These are phyloP conservation scores for Mycosphaerella arachidis DNA, from an alignment of 2,329 filamentous ascomycete genomes.

Conservation along the genomic window DNA sequence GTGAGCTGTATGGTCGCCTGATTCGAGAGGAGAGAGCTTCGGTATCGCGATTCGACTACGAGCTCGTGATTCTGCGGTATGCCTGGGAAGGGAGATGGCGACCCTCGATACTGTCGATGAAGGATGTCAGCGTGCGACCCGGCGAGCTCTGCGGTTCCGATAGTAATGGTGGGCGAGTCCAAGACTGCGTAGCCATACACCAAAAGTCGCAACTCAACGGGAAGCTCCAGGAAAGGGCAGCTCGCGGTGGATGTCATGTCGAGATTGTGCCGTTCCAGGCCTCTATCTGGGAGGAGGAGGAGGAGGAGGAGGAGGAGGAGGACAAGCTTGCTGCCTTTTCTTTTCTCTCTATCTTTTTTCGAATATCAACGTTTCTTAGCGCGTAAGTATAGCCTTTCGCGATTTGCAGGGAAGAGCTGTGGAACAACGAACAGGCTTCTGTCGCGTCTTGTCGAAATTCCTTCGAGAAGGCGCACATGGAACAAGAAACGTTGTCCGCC, in stretches of 20 bases:
- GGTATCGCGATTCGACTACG: slow-evolving; percentile 33
- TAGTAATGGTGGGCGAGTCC: slow-evolving; percentile 35
- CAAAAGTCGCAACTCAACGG: slow-evolving; percentile 39
- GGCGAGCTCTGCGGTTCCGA: slow-evolving; percentile 36
- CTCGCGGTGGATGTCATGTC: background rate
- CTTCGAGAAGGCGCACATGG: too few relatives aligned
- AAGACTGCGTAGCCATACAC: slow-evolving; percentile 40
- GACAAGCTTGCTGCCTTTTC: too few relatives aligned
- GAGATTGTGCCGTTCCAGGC: background rate
- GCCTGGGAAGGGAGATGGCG: slow-evolving; percentile 30
- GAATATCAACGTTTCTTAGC: too few relatives aligned
- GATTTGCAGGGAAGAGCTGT: too few relatives aligned
- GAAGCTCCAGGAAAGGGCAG: slow-evolving; percentile 31
- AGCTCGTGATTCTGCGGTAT: slow-evolving; percentile 37
- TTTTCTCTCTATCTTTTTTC: too few relatives aligned
- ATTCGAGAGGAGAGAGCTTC: slow-evolving; percentile 32
- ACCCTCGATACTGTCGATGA: slow-evolving; percentile 25
- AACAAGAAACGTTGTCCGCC: too few relatives aligned
- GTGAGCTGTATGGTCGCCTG: slow-evolving; percentile 26
- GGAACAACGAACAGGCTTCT: too few relatives aligned
- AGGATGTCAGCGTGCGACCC: slow-evolving; percentile 31
- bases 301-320: too few relatives aligned
- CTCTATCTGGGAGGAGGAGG: too few relatives aligned
- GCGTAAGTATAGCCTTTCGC: too few relatives aligned
- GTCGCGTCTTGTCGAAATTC: too few relatives aligned